A percentile compares a stretch with the other conserved stretches of the same genome.
Evolutionary conservation across 257 asterid species (phyloP).

Genomic region (Craterostigma plantagineum): DNA sequence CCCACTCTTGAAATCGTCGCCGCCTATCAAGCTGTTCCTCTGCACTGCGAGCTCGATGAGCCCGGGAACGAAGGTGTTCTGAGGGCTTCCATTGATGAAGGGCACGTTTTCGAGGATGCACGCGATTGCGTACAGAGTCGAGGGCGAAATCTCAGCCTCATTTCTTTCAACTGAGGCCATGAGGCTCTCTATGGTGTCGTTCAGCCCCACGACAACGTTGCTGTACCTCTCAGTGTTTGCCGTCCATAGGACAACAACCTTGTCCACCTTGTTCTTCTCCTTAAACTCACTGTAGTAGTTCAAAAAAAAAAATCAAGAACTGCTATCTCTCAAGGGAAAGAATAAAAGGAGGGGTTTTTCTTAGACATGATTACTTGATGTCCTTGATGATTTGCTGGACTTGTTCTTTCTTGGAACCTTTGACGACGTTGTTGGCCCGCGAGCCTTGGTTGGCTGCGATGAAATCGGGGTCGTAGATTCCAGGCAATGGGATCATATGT

Average conservation of each 20-base stretch:
- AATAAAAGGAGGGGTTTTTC: background rate
- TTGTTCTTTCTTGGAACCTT: conserved; percentile 79
- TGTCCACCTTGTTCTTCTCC: conserved; percentile 72
- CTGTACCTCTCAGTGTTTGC: conserved; percentile 97
- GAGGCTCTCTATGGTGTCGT: conserved; percentile 66
- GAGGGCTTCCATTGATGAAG: conserved; percentile 93
- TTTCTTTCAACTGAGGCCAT: conserved; percentile 64
- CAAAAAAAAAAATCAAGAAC: background rate
- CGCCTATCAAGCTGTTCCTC: conserved; percentile 78
- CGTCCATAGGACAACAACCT: conserved; percentile 83
- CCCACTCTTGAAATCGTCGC: conserved; percentile 97
- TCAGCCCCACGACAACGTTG: conserved; percentile 65
- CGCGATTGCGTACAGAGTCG: conserved; percentile 63
- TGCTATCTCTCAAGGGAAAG: background rate
- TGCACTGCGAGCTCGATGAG: conserved; percentile 73
- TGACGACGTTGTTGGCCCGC: conserved; percentile 76
- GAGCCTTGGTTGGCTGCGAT: conserved; percentile 94
- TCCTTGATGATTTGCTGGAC: conserved; percentile 63
- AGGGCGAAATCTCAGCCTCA: conserved; percentile 79
- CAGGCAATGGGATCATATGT: conserved; percentile 95
- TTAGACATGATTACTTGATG: conserved; percentile 70
- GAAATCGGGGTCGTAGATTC: conserved; percentile 88
- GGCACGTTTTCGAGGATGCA: conserved; percentile 75
- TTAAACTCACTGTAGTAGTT: conserved; percentile 57
- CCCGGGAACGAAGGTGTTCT: conserved; percentile 95